These are phyloP conservation scores for Pseudisothecium myosuroides DNA, from an alignment of 225 moss, liverwort and hornwort species.

Conservation along the genomic window DNA sequence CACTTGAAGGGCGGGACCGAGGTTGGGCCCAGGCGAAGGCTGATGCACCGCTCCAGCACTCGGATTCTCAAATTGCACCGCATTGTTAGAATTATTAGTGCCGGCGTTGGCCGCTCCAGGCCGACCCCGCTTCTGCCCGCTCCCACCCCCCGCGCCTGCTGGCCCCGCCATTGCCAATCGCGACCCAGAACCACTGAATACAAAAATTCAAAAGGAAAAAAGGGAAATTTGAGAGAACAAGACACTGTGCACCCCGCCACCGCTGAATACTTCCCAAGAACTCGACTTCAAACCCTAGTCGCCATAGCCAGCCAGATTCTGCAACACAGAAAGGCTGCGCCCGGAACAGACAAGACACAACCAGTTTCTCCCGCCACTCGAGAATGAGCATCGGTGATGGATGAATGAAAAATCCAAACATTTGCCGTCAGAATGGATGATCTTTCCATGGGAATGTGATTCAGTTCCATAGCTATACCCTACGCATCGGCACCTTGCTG, in stretches of 20 bases:
- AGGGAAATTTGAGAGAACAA: too few species aligned
- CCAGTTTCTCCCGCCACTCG: neutral
- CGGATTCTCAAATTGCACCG: slow-evolving; percentile 21
- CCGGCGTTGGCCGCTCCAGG: slow-evolving; percentile 13
- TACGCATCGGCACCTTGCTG: too few species aligned
- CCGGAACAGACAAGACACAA: neutral
- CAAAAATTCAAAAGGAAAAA: neutral
- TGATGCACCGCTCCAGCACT: neutral
- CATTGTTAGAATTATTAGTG: slow-evolving; percentile 21
- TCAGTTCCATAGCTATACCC: too few species aligned
- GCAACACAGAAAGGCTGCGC: neutral
- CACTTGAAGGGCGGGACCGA: slow-evolving; percentile 56
- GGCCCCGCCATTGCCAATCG: slow-evolving; percentile 56
- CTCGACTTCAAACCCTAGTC: neutral
- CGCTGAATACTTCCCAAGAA: neutral
- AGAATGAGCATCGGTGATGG: neutral
- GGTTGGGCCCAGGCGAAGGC: slow-evolving; percentile 54
- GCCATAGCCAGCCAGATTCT: neutral
- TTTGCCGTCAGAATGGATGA: neutral
- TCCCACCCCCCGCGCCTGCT: slow-evolving; percentile 42
- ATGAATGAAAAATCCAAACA: neutral
- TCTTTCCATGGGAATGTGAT: neutral
- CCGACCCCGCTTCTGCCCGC: slow-evolving; percentile 59
- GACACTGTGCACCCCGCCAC: neutral
- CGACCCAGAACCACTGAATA: neutral